Evolutionary conservation across 83 land plant species (phyloP).

Genomic region (Picea mariana): DNA sequence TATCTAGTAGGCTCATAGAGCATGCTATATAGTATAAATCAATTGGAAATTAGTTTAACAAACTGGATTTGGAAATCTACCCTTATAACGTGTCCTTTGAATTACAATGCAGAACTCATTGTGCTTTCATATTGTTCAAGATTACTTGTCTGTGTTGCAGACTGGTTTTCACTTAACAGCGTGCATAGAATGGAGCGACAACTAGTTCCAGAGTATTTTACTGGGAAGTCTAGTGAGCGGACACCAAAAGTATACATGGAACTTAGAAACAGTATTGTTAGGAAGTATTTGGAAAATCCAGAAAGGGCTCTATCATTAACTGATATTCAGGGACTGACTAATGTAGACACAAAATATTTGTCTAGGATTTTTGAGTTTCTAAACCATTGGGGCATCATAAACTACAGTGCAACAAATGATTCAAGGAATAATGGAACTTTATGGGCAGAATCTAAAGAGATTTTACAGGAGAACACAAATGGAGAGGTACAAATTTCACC

Average conservation of each 20-base stretch:
- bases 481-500: conserved; percentile 57
- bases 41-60: not conserved
- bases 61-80: not conserved
- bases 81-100: not conserved
- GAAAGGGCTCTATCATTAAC: conserved; percentile 38
- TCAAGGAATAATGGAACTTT: conserved; percentile 27
- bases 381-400: conserved; percentile 72
- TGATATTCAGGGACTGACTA: conserved; percentile 44
- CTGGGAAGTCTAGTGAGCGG: conserved; percentile 53
- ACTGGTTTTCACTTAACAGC: conserved; percentile 60
- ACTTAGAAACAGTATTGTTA: conserved; percentile 50
- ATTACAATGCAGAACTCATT: not conserved
- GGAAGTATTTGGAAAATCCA: conserved; percentile 59
- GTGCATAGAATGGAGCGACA: conserved; percentile 73
- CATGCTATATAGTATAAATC: not conserved
- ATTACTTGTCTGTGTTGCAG: conserved; percentile 30
- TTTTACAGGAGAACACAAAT: conserved; percentile 49
- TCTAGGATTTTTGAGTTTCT: conserved; percentile 57
- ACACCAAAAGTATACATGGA: conserved; percentile 61
- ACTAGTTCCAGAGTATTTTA: conserved; percentile 73
- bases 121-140: not conserved
- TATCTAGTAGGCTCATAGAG: not conserved
- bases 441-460: conserved; percentile 10
- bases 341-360: conserved; percentile 33
- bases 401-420: conserved; percentile 44